phyloP scores from a whole-genome alignment of 2,329 filamentous ascomycete species.

The Neopestalotiopsis sp. region DNA sequence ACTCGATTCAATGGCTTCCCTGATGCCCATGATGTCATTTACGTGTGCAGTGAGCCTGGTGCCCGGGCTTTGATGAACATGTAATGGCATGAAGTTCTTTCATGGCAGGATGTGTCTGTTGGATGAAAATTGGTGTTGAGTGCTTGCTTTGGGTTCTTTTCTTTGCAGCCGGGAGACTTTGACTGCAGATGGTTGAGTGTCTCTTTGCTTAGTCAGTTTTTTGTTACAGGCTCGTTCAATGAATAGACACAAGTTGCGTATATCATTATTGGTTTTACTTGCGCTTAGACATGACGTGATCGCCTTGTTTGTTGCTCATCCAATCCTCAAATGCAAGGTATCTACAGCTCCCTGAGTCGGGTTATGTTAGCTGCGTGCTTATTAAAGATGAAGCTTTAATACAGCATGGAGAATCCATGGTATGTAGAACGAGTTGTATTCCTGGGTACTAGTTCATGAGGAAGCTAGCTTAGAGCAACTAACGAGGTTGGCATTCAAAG shows the following conservation, averaged over 20 bases:
- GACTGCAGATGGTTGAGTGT: not conserved
- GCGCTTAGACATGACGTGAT: too few relatives aligned
- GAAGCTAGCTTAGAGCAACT: too few relatives aligned
- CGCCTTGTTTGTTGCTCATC: too few relatives aligned
- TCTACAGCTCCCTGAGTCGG: too few relatives aligned
- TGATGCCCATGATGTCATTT: slow-evolving; percentile 89
- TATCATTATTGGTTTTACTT: not conserved
- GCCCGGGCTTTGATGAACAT: slow-evolving; percentile 72
- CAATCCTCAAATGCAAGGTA: too few relatives aligned
- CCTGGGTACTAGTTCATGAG: too few relatives aligned
- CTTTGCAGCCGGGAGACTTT: not conserved
- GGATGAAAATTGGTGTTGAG: not conserved
- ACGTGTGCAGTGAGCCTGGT: slow-evolving; percentile 91
- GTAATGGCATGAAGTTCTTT: slow-evolving; percentile 17
- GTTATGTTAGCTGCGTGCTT: too few relatives aligned
- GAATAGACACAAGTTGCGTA: not conserved
- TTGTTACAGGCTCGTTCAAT: not conserved
- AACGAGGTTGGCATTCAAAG: too few relatives aligned
- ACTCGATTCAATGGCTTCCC: slow-evolving; percentile 98
- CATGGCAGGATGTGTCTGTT: not conserved
- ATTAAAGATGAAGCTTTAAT: too few relatives aligned
- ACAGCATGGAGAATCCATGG: too few relatives aligned
- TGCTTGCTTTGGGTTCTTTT: not conserved
- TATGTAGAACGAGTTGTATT: too few relatives aligned
- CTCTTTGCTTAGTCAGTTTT: not conserved